phyloP scores from a whole-genome alignment of 192 early-diverging fungal genomes.

The Backusella sp. region DNA sequence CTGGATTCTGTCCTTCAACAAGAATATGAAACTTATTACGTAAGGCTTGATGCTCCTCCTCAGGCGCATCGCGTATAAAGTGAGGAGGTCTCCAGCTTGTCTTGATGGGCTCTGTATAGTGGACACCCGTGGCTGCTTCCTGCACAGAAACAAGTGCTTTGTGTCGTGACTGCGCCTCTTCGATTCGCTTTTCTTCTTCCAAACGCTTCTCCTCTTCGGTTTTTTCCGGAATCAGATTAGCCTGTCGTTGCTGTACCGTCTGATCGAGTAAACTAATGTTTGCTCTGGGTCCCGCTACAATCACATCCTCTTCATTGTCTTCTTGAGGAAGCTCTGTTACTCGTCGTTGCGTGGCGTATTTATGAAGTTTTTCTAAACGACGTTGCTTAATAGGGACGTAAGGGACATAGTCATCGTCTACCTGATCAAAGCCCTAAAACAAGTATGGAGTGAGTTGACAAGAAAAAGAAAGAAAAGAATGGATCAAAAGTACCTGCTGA shows the following conservation, averaged over 20 bases:
- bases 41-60: slow-evolving; percentile 49
- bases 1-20: slow-evolving; percentile 82
- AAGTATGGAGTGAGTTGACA: neutral
- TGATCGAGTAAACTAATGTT: slow-evolving; percentile 83
- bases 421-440: neutral
- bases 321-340: slow-evolving; percentile 30
- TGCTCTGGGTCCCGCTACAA: slow-evolving; percentile 57
- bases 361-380: slow-evolving; percentile 52
- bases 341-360: slow-evolving; percentile 36
- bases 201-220: slow-evolving; percentile 78
- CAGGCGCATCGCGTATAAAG: slow-evolving; percentile 60
- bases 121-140: slow-evolving; percentile 84
- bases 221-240: slow-evolving; percentile 60
- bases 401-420: slow-evolving; percentile 68
- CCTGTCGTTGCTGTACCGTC: slow-evolving; percentile 69
- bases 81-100: slow-evolving; percentile 83
- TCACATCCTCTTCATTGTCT: slow-evolving; percentile 42
- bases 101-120: slow-evolving; percentile 84
- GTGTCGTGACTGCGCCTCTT: slow-evolving; percentile 75
- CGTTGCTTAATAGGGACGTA: slow-evolving; percentile 75
- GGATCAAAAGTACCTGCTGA: neutral
- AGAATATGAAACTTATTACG: slow-evolving; percentile 89
- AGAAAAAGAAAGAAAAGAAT: neutral
- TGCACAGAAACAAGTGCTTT: slow-evolving; percentile 82
- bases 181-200: slow-evolving; percentile 81